Evolutionary conservation across 2,329 filamentous ascomycete genomes (phyloP).

Genomic region (Fusarium coicis): DNA sequence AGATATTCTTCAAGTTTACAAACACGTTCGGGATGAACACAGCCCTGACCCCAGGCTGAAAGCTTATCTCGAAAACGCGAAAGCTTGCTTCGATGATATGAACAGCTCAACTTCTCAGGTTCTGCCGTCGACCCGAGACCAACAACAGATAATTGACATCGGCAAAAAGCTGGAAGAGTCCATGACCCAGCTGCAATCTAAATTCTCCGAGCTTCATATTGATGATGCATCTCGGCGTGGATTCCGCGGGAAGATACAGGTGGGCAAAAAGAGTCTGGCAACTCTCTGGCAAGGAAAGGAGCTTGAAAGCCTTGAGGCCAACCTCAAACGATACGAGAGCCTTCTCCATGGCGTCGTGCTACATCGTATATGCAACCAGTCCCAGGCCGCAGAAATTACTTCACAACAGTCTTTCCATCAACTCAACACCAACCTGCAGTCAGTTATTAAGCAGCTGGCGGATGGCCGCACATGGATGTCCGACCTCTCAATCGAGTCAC

Average conservation of each 20-base stretch:
- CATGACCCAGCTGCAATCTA: accelerated
- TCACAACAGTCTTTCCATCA: accelerated
- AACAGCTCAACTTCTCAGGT: background rate
- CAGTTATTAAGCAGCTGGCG: background rate
- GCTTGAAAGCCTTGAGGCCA: background rate
- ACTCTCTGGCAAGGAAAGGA: background rate
- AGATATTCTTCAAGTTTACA: background rate
- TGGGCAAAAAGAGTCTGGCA: accelerated
- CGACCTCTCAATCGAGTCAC: background rate
- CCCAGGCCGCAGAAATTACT: background rate
- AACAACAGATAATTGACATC: background rate
- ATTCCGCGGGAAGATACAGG: background rate
- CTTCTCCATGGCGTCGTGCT: background rate
- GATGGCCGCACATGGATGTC: accelerated
- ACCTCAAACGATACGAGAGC: background rate
- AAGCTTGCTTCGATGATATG: background rate
- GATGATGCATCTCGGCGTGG: background rate
- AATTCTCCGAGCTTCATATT: background rate
- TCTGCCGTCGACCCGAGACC: background rate
- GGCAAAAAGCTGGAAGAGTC: background rate
- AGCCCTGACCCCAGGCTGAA: background rate
- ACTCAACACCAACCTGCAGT: background rate
- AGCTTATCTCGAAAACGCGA: background rate
- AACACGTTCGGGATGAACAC: background rate
- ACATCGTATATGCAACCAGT: accelerated